Conservation (phyloP, 108 stramenopile genomes). For the Tribonema minus region DNA sequence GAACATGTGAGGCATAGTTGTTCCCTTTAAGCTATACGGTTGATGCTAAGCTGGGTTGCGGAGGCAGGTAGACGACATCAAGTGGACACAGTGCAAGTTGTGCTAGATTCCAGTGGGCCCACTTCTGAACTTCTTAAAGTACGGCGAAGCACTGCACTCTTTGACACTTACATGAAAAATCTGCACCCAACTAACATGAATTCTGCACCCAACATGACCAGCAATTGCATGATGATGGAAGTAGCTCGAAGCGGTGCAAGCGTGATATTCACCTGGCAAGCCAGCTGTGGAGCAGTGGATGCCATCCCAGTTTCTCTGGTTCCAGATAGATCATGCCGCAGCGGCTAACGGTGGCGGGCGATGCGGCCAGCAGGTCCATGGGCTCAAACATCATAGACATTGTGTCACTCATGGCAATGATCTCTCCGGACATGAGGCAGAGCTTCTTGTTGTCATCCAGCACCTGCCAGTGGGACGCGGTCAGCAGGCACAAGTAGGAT, state of each 20-base stretch:
- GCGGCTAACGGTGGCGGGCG: constrained; percentile 66
- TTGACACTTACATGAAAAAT: no score
- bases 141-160: no score
- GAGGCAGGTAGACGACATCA: not conserved
- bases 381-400: constrained; percentile 75
- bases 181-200: no score
- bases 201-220: no score
- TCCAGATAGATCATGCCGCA: constrained; percentile 72
- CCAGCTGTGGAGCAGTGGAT: constrained; percentile 60
- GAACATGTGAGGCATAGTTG: no score
- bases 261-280: constrained; percentile 24
- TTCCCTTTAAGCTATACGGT: no score
- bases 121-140: no score
- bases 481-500: no score
- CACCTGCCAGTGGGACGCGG: no score
- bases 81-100: not conserved
- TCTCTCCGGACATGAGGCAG: constrained; percentile 67
- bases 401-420: constrained; percentile 64
- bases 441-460: constrained; percentile 66
- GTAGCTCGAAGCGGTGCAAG: no score
- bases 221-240: no score
- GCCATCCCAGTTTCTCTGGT: constrained; percentile 65
- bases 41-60: not conserved
- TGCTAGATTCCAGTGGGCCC: not conserved
- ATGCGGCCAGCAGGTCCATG: constrained; percentile 67